A percentile compares a stretch with the other conserved stretches of the same genome.
Evolutionary conservation across 495 filamentous ascomycete genomes (phyloP).

Genomic region (Penicillium taxi): DNA sequence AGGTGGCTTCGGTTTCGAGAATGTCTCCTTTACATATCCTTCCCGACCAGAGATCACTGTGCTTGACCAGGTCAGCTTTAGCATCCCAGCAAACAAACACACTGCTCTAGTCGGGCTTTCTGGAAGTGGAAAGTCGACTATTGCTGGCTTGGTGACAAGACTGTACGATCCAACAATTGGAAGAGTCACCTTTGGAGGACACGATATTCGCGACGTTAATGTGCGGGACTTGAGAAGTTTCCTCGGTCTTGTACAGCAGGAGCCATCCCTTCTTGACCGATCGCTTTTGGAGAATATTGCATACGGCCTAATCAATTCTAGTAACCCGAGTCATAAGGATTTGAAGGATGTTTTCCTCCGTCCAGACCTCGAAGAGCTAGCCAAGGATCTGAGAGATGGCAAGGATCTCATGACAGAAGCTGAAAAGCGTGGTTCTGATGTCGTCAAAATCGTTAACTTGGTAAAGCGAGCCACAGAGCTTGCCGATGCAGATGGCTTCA

Average conservation of each 20-base stretch:
- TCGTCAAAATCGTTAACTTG: constrained; percentile 33
- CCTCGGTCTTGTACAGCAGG: constrained; percentile 59
- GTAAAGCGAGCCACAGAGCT: constrained; percentile 32
- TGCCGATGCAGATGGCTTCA: constrained; percentile 39
- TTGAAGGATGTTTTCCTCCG: constrained; percentile 27
- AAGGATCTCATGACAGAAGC: constrained; percentile 27
- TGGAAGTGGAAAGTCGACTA: constrained; percentile 66
- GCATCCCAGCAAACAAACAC: constrained; percentile 47
- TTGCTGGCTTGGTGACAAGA: constrained; percentile 48
- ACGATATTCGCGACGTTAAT: constrained; percentile 48
- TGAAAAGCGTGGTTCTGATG: constrained; percentile 18
- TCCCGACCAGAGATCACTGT: constrained; percentile 52
- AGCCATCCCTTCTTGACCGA: constrained; percentile 54
- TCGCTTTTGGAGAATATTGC: constrained; percentile 65
- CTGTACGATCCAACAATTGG: constrained; percentile 42
- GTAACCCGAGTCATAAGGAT: constrained; percentile 35
- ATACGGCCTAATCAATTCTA: constrained; percentile 54
- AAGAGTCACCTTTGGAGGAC: constrained; percentile 45
- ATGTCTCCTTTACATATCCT: constrained; percentile 57
- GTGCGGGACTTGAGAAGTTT: constrained; percentile 47
- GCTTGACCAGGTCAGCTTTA: constrained; percentile 40
- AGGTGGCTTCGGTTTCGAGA: constrained; percentile 41
- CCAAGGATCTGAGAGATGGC: constrained; percentile 27
- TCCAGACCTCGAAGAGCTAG: constrained; percentile 25
- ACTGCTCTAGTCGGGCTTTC: constrained; percentile 64